phyloP scores from a whole-genome alignment of 208 protist species.

The Trypanosoma avium region DNA sequence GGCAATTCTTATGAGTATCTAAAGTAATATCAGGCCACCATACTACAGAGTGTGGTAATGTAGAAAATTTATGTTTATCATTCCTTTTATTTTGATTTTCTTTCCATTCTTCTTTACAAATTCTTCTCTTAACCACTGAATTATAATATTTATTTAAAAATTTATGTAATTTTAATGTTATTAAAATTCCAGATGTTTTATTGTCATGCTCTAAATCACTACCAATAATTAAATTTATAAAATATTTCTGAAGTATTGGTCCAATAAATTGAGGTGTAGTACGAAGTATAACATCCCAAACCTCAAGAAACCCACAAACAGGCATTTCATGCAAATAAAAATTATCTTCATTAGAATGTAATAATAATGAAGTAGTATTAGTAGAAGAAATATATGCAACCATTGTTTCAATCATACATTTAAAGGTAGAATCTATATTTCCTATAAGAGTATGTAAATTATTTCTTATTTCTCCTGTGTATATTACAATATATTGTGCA shows the following conservation, averaged over 20 bases:
- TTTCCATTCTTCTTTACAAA: no score
- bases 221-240: background rate
- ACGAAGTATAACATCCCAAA: constrained; percentile 2
- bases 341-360: background rate
- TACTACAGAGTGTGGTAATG: background rate
- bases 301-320: constrained; percentile 12
- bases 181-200: background rate
- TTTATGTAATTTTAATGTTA: background rate
- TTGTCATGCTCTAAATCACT: background rate
- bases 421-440: background rate
- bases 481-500: background rate
- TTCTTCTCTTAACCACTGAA: no score
- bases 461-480: background rate
- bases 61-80: background rate
- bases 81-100: background rate
- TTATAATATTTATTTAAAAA: constrained; percentile 4
- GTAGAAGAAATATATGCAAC: background rate
- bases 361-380: no score
- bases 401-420: background rate
- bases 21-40: constrained; percentile 2
- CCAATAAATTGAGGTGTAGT: background rate
- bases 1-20: background rate
- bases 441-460: background rate
- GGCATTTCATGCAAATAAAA: background rate
- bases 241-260: background rate